Percentiles rank a stretch among this genome's conserved stretches.
phyloP scores from a whole-genome alignment of 805 yeast genomes.

The Osmozyma mogii region DNA sequence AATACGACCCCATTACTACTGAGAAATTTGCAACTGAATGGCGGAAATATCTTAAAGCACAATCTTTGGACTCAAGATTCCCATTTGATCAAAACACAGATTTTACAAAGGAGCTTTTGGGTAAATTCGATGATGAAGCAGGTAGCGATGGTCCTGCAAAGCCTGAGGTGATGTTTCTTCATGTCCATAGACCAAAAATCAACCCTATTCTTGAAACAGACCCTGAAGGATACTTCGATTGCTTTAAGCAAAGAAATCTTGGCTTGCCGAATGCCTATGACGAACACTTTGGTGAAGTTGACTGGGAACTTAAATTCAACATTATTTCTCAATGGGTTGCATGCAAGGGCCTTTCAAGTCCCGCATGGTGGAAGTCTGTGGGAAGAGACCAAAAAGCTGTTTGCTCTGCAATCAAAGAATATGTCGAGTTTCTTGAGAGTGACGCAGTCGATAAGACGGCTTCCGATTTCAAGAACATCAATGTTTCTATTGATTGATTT shows the following conservation, averaged over 20 bases:
- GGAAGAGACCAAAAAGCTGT: constrained; percentile 11
- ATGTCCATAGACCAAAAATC: constrained; percentile 16
- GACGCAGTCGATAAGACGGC: constrained; percentile 12
- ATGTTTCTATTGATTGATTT: too few species aligned
- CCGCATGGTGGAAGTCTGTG: constrained; percentile 13
- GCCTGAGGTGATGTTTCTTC: constrained; percentile 15
- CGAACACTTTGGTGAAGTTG: constrained; percentile 11
- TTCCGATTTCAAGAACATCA: constrained; percentile 4
- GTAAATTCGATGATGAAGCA: constrained; percentile 7
- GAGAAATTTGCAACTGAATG: constrained; percentile 6
- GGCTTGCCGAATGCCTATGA: constrained; percentile 12
- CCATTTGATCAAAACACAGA: constrained; percentile 11
- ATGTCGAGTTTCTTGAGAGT: constrained; percentile 16
- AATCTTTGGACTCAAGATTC: constrained; percentile 12
- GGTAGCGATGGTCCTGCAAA: constrained; percentile 1
- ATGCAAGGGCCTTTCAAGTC: constrained; percentile 15
- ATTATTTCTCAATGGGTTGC: constrained; percentile 19
- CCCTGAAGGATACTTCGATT: constrained; percentile 6
- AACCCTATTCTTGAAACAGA: constrained; percentile 5
- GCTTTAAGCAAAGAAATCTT: constrained; percentile 14
- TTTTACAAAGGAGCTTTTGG: constrained; percentile 6
- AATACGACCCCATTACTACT: constrained; percentile 14
- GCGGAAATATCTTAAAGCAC: constrained; percentile 11
- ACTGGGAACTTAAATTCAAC: constrained; percentile 20
- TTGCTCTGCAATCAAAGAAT: constrained; percentile 15